phyloP scores from a whole-genome alignment of 306 rosid species.

The Corylus avellana region DNA sequence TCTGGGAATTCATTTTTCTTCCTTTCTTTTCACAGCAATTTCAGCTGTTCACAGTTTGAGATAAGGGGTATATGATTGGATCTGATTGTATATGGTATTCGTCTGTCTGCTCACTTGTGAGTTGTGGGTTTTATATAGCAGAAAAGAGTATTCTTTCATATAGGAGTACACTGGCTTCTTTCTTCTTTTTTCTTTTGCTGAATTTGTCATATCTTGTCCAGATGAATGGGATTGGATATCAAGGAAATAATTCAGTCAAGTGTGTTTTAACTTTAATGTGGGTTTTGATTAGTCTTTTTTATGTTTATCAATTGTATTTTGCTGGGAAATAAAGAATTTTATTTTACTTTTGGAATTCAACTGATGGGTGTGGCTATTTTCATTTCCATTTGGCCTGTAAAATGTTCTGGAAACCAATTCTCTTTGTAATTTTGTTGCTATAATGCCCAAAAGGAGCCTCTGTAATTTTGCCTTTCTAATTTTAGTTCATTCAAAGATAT shows the following conservation, averaged over 20 bases:
- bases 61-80: conserved; percentile 38
- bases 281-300: background rate
- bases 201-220: background rate
- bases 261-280: too few relatives aligned
- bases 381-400: too few relatives aligned
- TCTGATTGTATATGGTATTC: conserved; percentile 20
- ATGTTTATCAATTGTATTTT: too few relatives aligned
- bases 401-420: too few relatives aligned
- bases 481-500: too few relatives aligned
- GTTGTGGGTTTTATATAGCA: conserved; percentile 6
- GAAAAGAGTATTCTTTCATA: background rate
- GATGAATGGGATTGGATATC: background rate
- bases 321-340: too few relatives aligned
- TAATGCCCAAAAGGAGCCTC: too few relatives aligned
- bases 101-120: conserved; percentile 11
- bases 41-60: conserved; percentile 12
- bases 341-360: too few relatives aligned
- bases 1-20: background rate
- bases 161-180: background rate
- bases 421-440: too few relatives aligned
- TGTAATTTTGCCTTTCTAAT: too few relatives aligned
- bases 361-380: too few relatives aligned
- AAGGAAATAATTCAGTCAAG: background rate
- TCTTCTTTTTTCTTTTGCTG: background rate
- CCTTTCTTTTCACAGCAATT: background rate